phyloP scores from a whole-genome alignment of 441 rosid species.

The Populus hybrid region DNA sequence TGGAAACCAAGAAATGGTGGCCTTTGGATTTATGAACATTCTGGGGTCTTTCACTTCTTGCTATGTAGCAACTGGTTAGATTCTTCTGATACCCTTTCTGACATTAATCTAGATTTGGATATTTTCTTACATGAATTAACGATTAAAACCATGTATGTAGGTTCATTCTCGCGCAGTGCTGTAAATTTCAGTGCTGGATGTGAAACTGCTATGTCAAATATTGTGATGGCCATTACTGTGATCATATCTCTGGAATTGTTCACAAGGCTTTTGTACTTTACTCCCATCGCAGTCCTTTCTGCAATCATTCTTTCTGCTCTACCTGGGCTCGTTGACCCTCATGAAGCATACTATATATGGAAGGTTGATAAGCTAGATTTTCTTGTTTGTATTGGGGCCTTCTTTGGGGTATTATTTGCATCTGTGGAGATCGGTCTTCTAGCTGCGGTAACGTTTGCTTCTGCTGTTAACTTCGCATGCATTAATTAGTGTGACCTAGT shows the following conservation, averaged over 20 bases:
- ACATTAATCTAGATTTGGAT: not conserved
- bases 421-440: constrained; percentile 89
- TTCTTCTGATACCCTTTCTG: no score
- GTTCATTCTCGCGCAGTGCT: constrained; percentile 88
- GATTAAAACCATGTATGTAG: constrained; percentile 25
- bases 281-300: constrained; percentile 73
- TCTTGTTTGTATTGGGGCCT: constrained; percentile 80
- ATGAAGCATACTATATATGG: constrained; percentile 62
- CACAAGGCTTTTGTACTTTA: constrained; percentile 70
- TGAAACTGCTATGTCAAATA: constrained; percentile 72
- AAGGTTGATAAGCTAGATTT: constrained; percentile 78
- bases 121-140: not conserved
- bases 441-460: constrained; percentile 45
- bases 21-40: constrained; percentile 76
- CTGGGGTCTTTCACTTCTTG: constrained; percentile 82
- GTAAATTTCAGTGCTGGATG: constrained; percentile 85
- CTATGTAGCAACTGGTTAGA: constrained; percentile 79
- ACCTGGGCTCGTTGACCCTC: constrained; percentile 68
- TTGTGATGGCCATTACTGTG: constrained; percentile 82
- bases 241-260: constrained; percentile 53
- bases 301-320: constrained; percentile 79
- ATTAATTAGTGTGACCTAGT: not conserved
- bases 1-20: constrained; percentile 92
- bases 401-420: constrained; percentile 66
- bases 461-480: not conserved